Evolutionary conservation across 495 filamentous ascomycete genomes (phyloP), one percentile per base, ranked within the genome.

Genomic region (Hypoxylon cercidicola): DNA sequence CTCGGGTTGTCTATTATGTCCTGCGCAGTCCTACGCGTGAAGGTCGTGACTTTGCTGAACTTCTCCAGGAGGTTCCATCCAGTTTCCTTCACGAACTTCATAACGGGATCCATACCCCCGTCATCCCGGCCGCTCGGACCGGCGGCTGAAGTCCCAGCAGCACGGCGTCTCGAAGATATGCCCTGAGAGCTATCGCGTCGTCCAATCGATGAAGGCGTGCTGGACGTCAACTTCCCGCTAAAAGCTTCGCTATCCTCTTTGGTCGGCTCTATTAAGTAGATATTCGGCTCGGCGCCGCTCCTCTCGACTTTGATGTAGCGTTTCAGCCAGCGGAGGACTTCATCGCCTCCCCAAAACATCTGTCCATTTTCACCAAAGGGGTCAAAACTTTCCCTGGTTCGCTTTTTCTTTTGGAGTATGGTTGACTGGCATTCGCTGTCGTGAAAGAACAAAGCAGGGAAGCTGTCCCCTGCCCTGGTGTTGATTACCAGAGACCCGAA

Each of bases 291-390:
- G 0, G 90, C 91, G 3, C 82, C 84, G 20, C 92, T 93, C 44
- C 90, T 84, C 77, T 97, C 91, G 16, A 98, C 87, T 1, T 80
- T 81, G 15, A 93, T 88, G 77, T 97, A 97, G 65, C 86, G 82
- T 72, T 86, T 89, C 71, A 99, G 68, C 95, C 96, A 98, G 44
- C 94, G 81, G 28, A 99, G 71, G 5, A 99, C 90, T 79, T 99
- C 95, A 69, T 99, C 95, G 3, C 96, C 95, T 44, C 95, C 96
- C 95, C 95, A 99, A 63, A 97, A 98, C 74, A 97, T 86, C 73
- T 88, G 85, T 0, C 93, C 93, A 47, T 85, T 84, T 52, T 92
- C 91, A 11, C 88, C 87, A 68, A 97, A 98, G 0, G 95, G 96
- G 68, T 97, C 93, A 67, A 99, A 97, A 40, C 76, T 89, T 18